phyloP scores from a whole-genome alignment of 805 yeast genomes.

The Isabelozyma gotoi region DNA sequence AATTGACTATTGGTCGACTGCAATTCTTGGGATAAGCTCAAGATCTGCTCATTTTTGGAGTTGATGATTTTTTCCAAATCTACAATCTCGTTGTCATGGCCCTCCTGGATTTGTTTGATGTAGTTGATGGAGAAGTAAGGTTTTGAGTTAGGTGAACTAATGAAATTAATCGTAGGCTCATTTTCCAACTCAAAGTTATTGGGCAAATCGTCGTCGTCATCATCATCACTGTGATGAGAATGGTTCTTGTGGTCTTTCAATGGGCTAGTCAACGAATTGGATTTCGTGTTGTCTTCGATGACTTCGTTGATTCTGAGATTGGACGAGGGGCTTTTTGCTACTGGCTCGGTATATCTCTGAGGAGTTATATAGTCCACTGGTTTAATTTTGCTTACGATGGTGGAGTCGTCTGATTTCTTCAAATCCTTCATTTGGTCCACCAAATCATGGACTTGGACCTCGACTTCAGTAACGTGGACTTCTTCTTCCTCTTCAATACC shows the following conservation, averaged over 20 bases:
- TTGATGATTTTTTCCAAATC: conserved; percentile 12
- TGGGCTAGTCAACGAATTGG: conserved; percentile 21
- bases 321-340: conserved; percentile 27
- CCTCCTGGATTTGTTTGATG: conserved; percentile 21
- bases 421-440: neutral
- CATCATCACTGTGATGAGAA: conserved; percentile 4
- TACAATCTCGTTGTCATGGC: conserved; percentile 16
- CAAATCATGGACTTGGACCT: neutral
- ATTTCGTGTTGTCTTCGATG: conserved; percentile 9
- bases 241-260: conserved; percentile 12
- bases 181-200: conserved; percentile 10
- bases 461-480: neutral
- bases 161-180: conserved; percentile 30
- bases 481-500: neutral
- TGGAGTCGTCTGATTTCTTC: neutral
- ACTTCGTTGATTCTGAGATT: conserved; percentile 18
- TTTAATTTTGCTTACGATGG: conserved; percentile 4
- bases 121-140: conserved; percentile 30
- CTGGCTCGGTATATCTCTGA: conserved; percentile 28
- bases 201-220: conserved; percentile 7
- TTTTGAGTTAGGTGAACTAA: conserved; percentile 31
- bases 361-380: conserved; percentile 25
- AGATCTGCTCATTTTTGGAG: conserved; percentile 15
- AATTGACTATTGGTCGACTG: conserved; percentile 11
- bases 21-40: conserved; percentile 15